phyloP scores from a whole-genome alignment of 805 yeast genomes.

The Ogataea philodendri region DNA sequence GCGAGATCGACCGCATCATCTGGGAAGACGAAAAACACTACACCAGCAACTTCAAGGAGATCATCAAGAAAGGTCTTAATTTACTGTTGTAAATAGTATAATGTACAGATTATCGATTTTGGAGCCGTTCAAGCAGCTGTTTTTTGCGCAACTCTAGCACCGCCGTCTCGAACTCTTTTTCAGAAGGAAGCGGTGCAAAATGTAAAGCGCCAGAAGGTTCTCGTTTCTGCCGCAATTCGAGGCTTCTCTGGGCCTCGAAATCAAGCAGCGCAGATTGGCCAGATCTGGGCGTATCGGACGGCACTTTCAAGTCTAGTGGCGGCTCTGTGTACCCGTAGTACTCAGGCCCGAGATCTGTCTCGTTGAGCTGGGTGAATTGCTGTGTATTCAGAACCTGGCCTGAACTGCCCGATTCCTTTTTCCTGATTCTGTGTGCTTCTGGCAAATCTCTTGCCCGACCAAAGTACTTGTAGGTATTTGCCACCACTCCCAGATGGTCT shows the following conservation, averaged over 20 bases:
- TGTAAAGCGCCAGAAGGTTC: too few species aligned
- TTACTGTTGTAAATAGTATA: conserved; percentile 12
- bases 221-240: too few species aligned
- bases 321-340: conserved; percentile 49
- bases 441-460: conserved; percentile 83
- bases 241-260: too few species aligned
- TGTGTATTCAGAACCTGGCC: conserved; percentile 28
- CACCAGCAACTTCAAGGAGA: conserved; percentile 33
- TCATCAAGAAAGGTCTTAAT: conserved; percentile 24
- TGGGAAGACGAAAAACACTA: conserved; percentile 70
- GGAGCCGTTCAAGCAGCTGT: conserved; percentile 42
- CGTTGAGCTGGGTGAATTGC: conserved; percentile 16
- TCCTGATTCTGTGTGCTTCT: conserved; percentile 61
- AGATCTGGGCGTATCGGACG: too few species aligned
- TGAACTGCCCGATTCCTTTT: too few species aligned
- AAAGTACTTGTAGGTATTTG: conserved; percentile 56
- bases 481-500: conserved; percentile 43
- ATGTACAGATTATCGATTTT: conserved; percentile 14
- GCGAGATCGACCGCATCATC: conserved; percentile 75
- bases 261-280: not conserved
- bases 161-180: conserved; percentile 43
- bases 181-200: conserved; percentile 32
- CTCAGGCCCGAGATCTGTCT: conserved; percentile 27
- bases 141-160: conserved; percentile 45
- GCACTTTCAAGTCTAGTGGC: too few species aligned